Evolutionary conservation across 306 rosid genomes (phyloP).

Genomic region (Prunus salicina): DNA sequence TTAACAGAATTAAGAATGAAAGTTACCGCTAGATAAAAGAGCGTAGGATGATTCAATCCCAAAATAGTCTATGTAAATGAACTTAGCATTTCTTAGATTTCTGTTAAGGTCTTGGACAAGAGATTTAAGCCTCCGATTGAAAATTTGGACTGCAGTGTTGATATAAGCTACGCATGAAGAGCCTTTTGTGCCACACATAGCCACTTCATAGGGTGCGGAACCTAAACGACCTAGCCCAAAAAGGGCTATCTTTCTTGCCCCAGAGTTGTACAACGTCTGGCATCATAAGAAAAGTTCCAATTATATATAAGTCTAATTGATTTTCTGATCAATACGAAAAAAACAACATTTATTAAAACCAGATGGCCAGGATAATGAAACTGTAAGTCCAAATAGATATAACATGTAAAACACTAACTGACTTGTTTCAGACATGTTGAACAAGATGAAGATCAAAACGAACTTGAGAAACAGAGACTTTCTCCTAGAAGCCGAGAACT

Average conservation of each 20-base stretch:
- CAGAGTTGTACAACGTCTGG: slow-evolving; percentile 4
- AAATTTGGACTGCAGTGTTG: slow-evolving; percentile 28
- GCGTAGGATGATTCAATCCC: background rate
- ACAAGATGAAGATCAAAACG: too few species aligned
- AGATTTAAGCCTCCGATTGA: slow-evolving; percentile 28
- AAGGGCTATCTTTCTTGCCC: slow-evolving; percentile 28
- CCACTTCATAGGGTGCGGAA: slow-evolving; percentile 27
- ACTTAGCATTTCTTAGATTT: slow-evolving; percentile 14
- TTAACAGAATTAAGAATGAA: too few species aligned
- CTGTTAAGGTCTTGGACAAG: slow-evolving; percentile 26
- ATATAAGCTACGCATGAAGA: slow-evolving; percentile 11
- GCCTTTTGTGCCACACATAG: slow-evolving; percentile 4
- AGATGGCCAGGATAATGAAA: too few species aligned
- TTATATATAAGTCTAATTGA: too few species aligned
- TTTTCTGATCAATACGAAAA: too few species aligned
- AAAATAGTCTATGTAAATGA: slow-evolving; percentile 21
- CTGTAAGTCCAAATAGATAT: too few species aligned
- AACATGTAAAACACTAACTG: too few species aligned
- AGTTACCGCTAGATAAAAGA: too few species aligned
- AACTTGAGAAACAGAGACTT: too few species aligned
- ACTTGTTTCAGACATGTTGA: too few species aligned
- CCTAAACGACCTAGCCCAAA: slow-evolving; percentile 13
- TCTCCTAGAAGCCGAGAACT: too few species aligned
- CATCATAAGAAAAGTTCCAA: background rate
- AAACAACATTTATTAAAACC: too few species aligned